Percentiles rank a stretch among this genome's conserved stretches.
These are phyloP conservation scores for Citrus reticulata DNA, from an alignment of 345 rosid species.

Conservation along the genomic window DNA sequence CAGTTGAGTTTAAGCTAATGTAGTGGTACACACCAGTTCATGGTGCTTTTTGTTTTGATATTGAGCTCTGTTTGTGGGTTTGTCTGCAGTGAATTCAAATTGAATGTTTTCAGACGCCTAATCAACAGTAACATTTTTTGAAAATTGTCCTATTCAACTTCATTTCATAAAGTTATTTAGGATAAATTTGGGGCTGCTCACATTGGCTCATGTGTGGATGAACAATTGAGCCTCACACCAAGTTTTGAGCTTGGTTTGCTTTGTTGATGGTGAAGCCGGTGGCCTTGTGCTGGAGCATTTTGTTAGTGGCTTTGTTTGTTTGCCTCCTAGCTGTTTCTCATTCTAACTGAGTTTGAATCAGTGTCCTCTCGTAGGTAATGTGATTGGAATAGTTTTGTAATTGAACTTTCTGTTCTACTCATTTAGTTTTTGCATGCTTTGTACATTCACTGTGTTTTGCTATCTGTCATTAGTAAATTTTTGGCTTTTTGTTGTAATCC, in stretches of 20 bases:
- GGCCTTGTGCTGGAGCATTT: neutral
- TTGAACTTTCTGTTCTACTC: neutral
- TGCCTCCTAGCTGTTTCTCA: neutral
- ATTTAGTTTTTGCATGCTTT: neutral
- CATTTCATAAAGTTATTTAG: neutral
- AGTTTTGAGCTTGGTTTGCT: neutral
- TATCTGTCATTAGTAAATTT: neutral
- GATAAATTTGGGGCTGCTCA: neutral
- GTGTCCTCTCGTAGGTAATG: neutral
- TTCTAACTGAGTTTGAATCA: neutral
- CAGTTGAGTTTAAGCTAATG: neutral
- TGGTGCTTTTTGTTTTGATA: neutral
- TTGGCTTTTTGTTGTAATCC: too few species aligned
- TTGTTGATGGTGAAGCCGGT: neutral
- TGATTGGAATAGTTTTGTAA: neutral
- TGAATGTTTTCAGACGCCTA: neutral
- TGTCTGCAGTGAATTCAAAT: neutral
- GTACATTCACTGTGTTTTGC: neutral
- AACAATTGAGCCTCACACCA: neutral
- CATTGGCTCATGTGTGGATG: neutral
- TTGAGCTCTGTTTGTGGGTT: neutral
- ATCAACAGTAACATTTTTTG: neutral
- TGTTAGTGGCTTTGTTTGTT: neutral
- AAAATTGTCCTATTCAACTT: neutral
- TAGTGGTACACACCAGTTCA: neutral